Conservation (phyloP, 208 protist genomes). For the Crithidia acanthocephali region DNA sequence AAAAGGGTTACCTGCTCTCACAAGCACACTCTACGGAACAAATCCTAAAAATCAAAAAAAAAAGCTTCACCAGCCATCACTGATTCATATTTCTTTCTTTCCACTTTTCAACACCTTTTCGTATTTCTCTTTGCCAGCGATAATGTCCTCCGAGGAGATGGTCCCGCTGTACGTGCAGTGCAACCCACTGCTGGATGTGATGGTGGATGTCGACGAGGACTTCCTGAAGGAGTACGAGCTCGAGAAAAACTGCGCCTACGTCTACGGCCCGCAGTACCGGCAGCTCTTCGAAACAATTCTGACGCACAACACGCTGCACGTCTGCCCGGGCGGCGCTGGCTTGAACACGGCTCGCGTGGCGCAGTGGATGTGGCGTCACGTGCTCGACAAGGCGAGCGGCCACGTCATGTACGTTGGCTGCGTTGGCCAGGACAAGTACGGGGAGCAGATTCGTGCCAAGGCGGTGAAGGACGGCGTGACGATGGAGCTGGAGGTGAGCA, state of each 20-base stretch:
- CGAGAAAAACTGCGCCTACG: constrained; percentile 86
- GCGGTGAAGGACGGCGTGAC: constrained; percentile 91
- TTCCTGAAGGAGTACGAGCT: constrained; percentile 94
- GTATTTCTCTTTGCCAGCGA: neutral
- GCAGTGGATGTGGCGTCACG: constrained; percentile 83
- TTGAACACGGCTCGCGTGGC: constrained; percentile 97
- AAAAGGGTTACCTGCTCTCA: too few relatives aligned
- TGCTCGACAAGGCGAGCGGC: constrained; percentile 66
- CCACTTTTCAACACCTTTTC: neutral
- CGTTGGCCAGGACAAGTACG: constrained; percentile 97
- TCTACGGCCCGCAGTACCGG: constrained; percentile 82
- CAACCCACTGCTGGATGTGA: constrained; percentile 99
- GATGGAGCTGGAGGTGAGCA: constrained; percentile 84
- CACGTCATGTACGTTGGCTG: constrained; percentile 95
- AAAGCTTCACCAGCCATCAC: neutral
- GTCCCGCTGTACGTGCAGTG: constrained; percentile 85
- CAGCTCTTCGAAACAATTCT: constrained; percentile 96
- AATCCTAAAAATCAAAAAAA: constrained; percentile 4
- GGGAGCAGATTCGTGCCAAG: constrained; percentile 65
- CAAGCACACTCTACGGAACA: too few relatives aligned
- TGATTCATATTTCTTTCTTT: constrained; percentile 1
- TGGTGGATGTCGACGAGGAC: constrained; percentile 87
- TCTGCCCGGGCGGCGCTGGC: constrained; percentile 97
- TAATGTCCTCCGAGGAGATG: constrained; percentile 3
- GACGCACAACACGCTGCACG: constrained; percentile 87